Percentiles rank a stretch among this genome's conserved stretches.
These are phyloP conservation scores for Volutella citrinella DNA, from an alignment of 2,329 filamentous ascomycete species.

Conservation along the genomic window DNA sequence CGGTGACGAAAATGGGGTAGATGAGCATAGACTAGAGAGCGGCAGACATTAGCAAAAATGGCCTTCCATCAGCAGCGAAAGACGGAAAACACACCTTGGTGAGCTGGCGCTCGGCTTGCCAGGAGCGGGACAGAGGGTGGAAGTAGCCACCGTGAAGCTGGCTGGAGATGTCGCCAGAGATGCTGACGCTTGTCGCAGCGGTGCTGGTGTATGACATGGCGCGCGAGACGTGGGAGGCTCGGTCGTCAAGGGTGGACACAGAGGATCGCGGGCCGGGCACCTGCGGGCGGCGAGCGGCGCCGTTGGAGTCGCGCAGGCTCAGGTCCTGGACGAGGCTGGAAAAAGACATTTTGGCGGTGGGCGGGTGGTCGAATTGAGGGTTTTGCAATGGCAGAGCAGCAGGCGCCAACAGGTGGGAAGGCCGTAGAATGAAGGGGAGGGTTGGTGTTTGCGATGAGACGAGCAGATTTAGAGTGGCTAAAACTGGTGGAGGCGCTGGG, in stretches of 20 bases:
- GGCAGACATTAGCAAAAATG: too few relatives aligned
- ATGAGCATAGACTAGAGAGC: constrained; percentile 85
- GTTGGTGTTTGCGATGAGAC: too few relatives aligned
- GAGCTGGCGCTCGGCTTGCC: constrained; percentile 81
- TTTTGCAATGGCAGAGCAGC: constrained; percentile 6
- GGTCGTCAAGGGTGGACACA: constrained; percentile 57
- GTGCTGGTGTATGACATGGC: constrained; percentile 67
- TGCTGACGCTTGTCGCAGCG: constrained; percentile 66
- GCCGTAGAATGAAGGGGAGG: constrained; percentile 6
- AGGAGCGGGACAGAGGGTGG: constrained; percentile 73
- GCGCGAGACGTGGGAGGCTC: constrained; percentile 58
- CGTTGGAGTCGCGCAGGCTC: constrained; percentile 53
- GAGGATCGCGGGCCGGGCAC: constrained; percentile 41
- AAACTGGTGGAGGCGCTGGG: too few relatives aligned
- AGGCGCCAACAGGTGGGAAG: too few relatives aligned
- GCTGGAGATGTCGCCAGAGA: constrained; percentile 73
- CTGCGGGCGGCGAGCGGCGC: constrained; percentile 44
- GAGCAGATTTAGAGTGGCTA: too few relatives aligned
- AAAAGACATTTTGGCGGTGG: constrained; percentile 55
- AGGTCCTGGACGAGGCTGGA: constrained; percentile 66
- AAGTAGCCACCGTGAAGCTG: constrained; percentile 82
- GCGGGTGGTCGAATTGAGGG: constrained; percentile 9
- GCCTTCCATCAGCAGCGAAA: too few relatives aligned
- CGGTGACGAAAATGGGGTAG: constrained; percentile 94
- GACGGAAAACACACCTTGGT: constrained; percentile 68